Percentiles rank a stretch among this genome's conserved stretches.
phyloP scores from a whole-genome alignment of 306 rosid genomes.

The Leucaena leucocephala region DNA sequence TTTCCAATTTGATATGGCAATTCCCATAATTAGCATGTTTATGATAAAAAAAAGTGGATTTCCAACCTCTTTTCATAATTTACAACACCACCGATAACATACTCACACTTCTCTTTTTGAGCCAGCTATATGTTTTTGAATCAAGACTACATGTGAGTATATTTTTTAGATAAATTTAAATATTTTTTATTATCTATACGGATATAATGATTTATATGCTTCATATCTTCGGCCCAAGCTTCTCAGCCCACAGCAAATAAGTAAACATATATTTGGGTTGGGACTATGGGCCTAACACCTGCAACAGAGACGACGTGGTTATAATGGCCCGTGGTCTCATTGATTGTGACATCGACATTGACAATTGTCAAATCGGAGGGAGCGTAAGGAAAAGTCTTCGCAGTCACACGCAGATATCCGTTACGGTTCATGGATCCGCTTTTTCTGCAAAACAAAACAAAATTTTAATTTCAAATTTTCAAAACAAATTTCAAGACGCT shows the following conservation, averaged over 20 bases:
- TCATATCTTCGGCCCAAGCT: background rate
- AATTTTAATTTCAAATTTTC: constrained; percentile 58
- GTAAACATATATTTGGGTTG: background rate
- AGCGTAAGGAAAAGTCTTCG: constrained; percentile 34
- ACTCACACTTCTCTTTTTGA: too few species aligned
- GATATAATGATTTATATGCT: too few species aligned
- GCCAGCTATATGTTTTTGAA: too few species aligned
- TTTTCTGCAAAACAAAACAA: constrained; percentile 10
- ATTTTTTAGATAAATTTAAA: too few species aligned
- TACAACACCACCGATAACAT: too few species aligned
- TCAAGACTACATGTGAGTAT: too few species aligned
- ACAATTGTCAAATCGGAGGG: constrained; percentile 27
- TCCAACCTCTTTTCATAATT: too few species aligned
- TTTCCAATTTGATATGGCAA: too few species aligned
- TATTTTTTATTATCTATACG: too few species aligned
- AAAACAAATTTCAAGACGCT: constrained; percentile 46
- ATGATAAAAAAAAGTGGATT: too few species aligned
- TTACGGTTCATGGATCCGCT: constrained; percentile 22
- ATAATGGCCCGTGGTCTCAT: background rate
- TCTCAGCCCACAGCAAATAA: background rate
- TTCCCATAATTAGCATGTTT: too few species aligned
- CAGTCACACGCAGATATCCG: constrained; percentile 32
- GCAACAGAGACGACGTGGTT: constrained; percentile 15
- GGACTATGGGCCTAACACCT: background rate
- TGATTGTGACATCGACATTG: background rate